These are phyloP conservation scores for Apiospora marii DNA, from an alignment of 2,329 filamentous ascomycete species.

Conservation along the genomic window DNA sequence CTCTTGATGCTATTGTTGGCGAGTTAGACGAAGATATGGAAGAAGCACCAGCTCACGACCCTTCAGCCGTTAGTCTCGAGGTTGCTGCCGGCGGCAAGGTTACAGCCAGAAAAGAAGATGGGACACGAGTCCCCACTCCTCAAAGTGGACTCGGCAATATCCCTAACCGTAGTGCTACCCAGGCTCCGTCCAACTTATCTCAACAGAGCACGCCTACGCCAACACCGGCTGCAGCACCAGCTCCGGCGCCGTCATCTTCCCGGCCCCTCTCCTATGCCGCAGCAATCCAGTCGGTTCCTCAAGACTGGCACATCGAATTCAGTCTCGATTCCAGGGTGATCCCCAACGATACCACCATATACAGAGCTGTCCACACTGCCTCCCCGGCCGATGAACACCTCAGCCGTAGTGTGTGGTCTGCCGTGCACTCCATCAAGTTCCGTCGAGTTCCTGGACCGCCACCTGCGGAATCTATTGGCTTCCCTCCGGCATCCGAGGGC, in stretches of 20 bases:
- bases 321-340: constrained; percentile 85
- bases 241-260: constrained; percentile 55
- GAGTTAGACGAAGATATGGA: constrained; percentile 88
- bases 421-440: constrained; percentile 91
- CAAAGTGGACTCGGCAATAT: constrained; percentile 55
- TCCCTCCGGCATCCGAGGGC: constrained; percentile 60
- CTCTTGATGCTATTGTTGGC: constrained; percentile 87
- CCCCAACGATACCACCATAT: constrained; percentile 92
- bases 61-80: constrained; percentile 90
- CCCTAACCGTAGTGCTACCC: constrained; percentile 47
- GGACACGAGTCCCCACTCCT: constrained; percentile 84
- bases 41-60: constrained; percentile 71
- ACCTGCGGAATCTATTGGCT: constrained; percentile 73
- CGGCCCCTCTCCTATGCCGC: constrained; percentile 84
- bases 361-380: constrained; percentile 84
- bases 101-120: constrained; percentile 90
- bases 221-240: constrained; percentile 48
- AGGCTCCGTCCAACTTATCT: constrained; percentile 44
- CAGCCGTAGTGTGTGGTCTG: constrained; percentile 85
- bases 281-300: constrained; percentile 79
- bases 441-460: constrained; percentile 85
- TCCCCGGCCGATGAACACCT: constrained; percentile 66
- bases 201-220: constrained; percentile 52
- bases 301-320: constrained; percentile 98
- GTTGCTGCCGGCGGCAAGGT: constrained; percentile 86